phyloP scores from a whole-genome alignment of 495 filamentous ascomycete species.

The Chlorociboria aeruginascens region DNA sequence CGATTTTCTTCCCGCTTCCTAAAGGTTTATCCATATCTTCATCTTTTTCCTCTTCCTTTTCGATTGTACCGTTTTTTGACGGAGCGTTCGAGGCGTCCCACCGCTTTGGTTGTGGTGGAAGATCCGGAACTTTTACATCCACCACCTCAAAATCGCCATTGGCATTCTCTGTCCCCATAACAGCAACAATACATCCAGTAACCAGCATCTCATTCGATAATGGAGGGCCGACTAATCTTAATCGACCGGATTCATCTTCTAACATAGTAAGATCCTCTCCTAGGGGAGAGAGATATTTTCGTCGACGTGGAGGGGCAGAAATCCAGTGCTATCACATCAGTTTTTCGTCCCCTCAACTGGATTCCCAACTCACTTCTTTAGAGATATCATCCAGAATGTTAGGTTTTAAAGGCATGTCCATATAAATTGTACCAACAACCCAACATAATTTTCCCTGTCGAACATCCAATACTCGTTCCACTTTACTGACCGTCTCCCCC shows the following conservation, averaged over 20 bases:
- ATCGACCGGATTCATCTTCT: conserved; percentile 92
- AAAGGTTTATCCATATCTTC: conserved; percentile 33
- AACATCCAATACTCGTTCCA: conserved; percentile 86
- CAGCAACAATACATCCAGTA: conserved; percentile 84
- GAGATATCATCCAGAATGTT: conserved; percentile 93
- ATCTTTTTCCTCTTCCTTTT: conserved; percentile 27
- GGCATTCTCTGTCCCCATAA: conserved; percentile 82
- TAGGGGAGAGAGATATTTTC: conserved; percentile 55
- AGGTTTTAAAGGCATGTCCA: conserved; percentile 94
- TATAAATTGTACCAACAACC: conserved; percentile 88
- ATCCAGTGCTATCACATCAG: conserved; percentile 16
- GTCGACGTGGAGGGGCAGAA: conserved; percentile 18
- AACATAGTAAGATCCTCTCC: conserved; percentile 64
- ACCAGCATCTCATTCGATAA: conserved; percentile 59
- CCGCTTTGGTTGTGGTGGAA: conserved; percentile 66
- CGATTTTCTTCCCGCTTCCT: conserved; percentile 51
- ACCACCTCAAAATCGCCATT: conserved; percentile 90
- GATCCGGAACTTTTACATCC: conserved; percentile 75
- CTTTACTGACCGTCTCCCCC: conserved; percentile 58
- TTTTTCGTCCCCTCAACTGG: background rate
- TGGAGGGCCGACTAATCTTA: conserved; percentile 60
- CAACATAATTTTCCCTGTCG: conserved; percentile 93
- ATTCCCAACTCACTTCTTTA: conserved; percentile 56
- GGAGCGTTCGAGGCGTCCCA: conserved; percentile 40
- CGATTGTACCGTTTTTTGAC: conserved; percentile 10